Percentiles rank a stretch among this genome's conserved stretches.
phyloP scores from a whole-genome alignment of 2,329 filamentous ascomycete species.

The Penicillium rolfsii region DNA sequence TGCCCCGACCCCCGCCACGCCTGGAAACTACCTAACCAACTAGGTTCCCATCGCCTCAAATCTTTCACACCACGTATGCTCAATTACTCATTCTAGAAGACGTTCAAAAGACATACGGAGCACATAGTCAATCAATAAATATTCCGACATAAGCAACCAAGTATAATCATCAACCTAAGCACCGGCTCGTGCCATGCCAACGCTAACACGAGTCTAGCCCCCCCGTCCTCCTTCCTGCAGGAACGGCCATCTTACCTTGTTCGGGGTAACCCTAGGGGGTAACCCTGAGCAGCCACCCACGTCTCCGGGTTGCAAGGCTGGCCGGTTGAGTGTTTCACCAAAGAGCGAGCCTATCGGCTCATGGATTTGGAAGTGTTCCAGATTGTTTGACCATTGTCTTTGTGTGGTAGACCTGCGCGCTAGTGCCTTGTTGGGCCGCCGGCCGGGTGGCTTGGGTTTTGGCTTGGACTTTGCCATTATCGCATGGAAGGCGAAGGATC shows the following conservation, averaged over 20 bases:
- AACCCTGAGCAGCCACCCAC: not conserved
- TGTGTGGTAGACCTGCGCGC: not conserved
- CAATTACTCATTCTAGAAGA: not conserved
- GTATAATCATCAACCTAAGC: not conserved
- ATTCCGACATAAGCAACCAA: not conserved
- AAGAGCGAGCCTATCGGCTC: not conserved
- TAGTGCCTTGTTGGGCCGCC: not conserved
- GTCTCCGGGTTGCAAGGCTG: not conserved
- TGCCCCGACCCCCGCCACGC: no score
- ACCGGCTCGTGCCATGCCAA: not conserved
- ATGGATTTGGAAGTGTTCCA: constrained; percentile 6
- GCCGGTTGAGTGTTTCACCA: constrained; percentile 1
- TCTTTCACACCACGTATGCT: not conserved
- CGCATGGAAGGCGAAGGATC: not conserved
- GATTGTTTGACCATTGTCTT: not conserved
- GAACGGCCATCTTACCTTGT: constrained; percentile 3
- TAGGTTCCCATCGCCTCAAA: not conserved
- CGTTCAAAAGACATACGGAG: no score
- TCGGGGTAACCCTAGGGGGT: not conserved
- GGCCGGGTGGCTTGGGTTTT: not conserved
- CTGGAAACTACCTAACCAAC: no score
- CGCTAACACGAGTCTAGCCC: not conserved
- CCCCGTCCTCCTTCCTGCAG: constrained; percentile 1
- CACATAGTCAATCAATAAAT: not conserved
- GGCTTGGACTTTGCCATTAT: not conserved